Evolutionary conservation across 257 asterid genomes (phyloP), one percentile per base, ranked within the genome.

Genomic region (Primulina eburnea): DNA sequence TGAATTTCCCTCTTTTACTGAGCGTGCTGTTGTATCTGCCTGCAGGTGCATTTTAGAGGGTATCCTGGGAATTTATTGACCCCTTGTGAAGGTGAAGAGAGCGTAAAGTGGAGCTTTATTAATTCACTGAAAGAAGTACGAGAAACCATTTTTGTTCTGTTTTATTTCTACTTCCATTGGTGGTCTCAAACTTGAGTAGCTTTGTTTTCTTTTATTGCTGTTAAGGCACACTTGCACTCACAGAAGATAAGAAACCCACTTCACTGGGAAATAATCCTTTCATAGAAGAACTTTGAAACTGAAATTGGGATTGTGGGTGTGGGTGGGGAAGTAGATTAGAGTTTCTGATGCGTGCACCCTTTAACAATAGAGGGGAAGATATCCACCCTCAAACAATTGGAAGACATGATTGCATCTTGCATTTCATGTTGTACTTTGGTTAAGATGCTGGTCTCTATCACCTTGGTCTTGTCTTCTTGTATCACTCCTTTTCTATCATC

Each of bases 21-120:
- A 70, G 26, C 32, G 57, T 28, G 16, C 62, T 76, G 33, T 65
- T 50, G n/a, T 47, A 70, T 76, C 40, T 82, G 57, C 20, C 35
- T 81, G 81, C 90, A 93, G 99, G 86, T 89, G 75, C 98, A 94
- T 85, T 94, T 94, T 73, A 89, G 99, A 81, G 98, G 96, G 68
- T 94, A 88, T 79, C 99, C 99, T 5, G 89, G 79, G 79, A 76
- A 82, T 71, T 33, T 84, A 63, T 83, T 91, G 85, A 84, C 85
- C 71, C 95, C 99, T 12, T 94, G 97, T 83, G 98, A 91, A 75
- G 89, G 92, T 53, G 99, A 94, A 88, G 99, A 94, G 72, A 83
- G 87, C 80, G 90, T 88, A 70, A 94, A 94, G 21, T 94, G 99
- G 99, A 85, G 85, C 80, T 91, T 89, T 77, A 87, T 94, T 65